A percentile compares a stretch with the other conserved stretches of the same genome.
Conservation (phyloP, 305 asterid species). For the Rubia peregrina region DNA sequence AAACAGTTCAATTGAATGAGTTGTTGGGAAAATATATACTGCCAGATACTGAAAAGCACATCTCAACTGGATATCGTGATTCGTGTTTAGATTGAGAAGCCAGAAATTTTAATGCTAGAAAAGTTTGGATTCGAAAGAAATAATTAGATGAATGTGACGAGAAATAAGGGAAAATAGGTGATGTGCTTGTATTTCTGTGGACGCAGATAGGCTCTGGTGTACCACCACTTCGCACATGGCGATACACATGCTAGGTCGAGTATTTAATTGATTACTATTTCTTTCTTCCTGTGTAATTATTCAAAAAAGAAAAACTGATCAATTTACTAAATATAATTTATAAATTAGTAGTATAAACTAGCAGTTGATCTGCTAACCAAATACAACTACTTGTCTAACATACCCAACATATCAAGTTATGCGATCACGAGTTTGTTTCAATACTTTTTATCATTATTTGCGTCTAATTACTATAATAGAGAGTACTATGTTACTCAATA, state of each 20-base stretch:
- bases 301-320: neutral
- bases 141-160: neutral
- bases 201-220: neutral
- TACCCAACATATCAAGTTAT: no score
- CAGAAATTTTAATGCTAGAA: neutral
- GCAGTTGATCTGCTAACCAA: no score
- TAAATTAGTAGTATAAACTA: no score
- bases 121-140: neutral
- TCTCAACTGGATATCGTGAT: slow-evolving; percentile 1
- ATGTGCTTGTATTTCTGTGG: slow-evolving; percentile 30
- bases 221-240: slow-evolving; percentile 43
- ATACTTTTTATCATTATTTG: no score
- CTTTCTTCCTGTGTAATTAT: neutral
- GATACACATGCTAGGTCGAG: slow-evolving; percentile 38
- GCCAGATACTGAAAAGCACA: slow-evolving; percentile 10
- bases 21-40: neutral
- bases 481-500: no score
- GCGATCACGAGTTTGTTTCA: no score
- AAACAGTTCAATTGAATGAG: slow-evolving; percentile 17
- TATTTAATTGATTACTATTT: neutral
- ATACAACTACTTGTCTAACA: no score
- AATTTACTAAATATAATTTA: no score
- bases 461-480: no score
- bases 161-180: neutral
- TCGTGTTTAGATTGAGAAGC: slow-evolving; percentile 6